Evolutionary conservation across 2,329 filamentous ascomycete genomes (phyloP).

Genomic region (Fusarium tanahbumbuense): DNA sequence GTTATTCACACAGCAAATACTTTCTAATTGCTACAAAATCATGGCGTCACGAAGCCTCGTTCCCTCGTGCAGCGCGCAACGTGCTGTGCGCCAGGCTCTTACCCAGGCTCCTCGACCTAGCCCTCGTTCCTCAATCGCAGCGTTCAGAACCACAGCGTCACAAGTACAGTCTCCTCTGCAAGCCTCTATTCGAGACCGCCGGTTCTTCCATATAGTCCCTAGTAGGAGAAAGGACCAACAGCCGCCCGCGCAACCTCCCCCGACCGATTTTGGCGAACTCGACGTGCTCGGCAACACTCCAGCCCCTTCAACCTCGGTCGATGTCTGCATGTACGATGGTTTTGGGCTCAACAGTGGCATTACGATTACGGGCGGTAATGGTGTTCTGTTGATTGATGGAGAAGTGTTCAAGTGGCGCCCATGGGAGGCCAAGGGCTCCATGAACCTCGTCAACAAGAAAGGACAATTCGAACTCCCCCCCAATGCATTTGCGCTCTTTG

Average conservation of each 20-base stretch:
- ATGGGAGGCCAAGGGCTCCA: slow-evolving; percentile 68
- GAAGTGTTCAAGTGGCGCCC: slow-evolving; percentile 92
- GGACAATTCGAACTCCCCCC: slow-evolving; percentile 83
- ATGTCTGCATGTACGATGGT: slow-evolving; percentile 83
- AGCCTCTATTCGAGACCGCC: slow-evolving; percentile 4
- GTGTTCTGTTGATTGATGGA: slow-evolving; percentile 82
- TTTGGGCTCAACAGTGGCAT: slow-evolving; percentile 88
- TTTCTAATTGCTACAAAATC: neutral
- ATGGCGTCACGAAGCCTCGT: slow-evolving; percentile 43
- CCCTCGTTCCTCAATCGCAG: slow-evolving; percentile 27
- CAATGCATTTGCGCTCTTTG: slow-evolving; percentile 79
- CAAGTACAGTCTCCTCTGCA: neutral
- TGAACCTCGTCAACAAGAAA: slow-evolving; percentile 75
- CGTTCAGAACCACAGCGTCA: slow-evolving; percentile 17
- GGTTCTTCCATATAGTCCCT: slow-evolving; percentile 40
- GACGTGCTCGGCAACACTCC: slow-evolving; percentile 83
- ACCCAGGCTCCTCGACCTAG: slow-evolving; percentile 25
- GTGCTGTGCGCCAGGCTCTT: slow-evolving; percentile 36
- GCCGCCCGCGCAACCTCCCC: slow-evolving; percentile 50
- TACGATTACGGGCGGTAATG: slow-evolving; percentile 74
- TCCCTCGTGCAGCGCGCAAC: slow-evolving; percentile 35
- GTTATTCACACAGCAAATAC: neutral
- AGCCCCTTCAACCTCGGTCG: slow-evolving; percentile 82
- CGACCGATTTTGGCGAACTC: slow-evolving; percentile 76
- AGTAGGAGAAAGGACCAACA: slow-evolving; percentile 35